Evolutionary conservation across 1,284 basidiomycete species (phyloP), one percentile per base, ranked within the genome.

Genomic region (Porodaedalea pini): DNA sequence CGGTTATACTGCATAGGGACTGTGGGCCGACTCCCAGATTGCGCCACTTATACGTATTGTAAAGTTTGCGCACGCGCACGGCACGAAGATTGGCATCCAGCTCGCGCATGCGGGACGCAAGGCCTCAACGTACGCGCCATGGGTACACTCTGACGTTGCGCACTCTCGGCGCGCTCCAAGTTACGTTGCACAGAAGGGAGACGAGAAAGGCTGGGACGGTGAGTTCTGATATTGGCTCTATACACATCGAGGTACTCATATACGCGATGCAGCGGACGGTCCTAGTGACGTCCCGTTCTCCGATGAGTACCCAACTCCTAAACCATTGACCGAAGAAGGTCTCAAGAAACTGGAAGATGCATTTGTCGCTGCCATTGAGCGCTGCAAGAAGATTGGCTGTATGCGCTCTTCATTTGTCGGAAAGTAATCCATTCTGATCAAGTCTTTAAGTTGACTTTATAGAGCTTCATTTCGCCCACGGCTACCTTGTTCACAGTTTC

Each of bases 51-150:
- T 80, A 63, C 77, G 81, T 25, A 79, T 91, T 56, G 83, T 89
- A 56, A 76, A 85, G 43, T 87, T 85, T 62, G 76, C 80, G 39
- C 87, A 90, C 67, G 71, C 78, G 21, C 80, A 88, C 66, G 78
- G 79, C 48, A 72, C 79, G 47, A 80, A 79, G 62, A 81, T 89
- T 17, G 90, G 85, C 3, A 77, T 92, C 49, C 90, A 93, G 67
- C 78, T 93, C 15, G 84, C 83, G 0, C 89, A 92, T 68, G 88
- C 88, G 0, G 89, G 90, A 0, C 75, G 89, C 36, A 91, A 92
- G 69, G 85, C 86, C 0, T 83, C 81, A 13, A 82, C 78, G 0
- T 73, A 78, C 50, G 78, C 83, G 2, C 82, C 83, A 2, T 88
- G 84, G 84, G 74, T 85, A 15, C 75, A 73, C 61, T 65, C 60